Conservation (phyloP, 1,284 basidiomycete genomes). For the Ceratobasidium sp. region DNA sequence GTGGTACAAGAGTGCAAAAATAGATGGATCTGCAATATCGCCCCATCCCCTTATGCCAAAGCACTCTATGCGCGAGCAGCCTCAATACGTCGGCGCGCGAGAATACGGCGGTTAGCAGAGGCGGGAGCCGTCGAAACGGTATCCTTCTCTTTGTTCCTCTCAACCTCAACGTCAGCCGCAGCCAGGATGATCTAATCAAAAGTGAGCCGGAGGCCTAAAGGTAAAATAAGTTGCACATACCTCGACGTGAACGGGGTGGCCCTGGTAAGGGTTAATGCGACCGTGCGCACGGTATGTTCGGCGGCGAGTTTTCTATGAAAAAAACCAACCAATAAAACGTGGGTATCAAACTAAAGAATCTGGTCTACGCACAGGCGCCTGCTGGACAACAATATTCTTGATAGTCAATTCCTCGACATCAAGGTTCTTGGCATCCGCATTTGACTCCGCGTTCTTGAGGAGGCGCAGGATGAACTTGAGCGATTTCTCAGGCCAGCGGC, state of each 20-base stretch:
- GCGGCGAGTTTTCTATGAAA: conserved; percentile 99
- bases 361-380: conserved; percentile 85
- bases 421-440: conserved; percentile 98
- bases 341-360: background rate
- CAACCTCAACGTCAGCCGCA: conserved; percentile 83
- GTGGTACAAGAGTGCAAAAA: conserved; percentile 24
- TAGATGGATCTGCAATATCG: conserved; percentile 7
- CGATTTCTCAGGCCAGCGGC: conserved; percentile 99
- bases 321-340: background rate
- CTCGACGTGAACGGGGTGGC: conserved; percentile 96
- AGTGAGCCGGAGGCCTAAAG: background rate
- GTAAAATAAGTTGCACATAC: conserved; percentile 50
- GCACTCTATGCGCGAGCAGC: conserved; percentile 67
- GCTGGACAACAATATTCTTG: conserved; percentile 98
- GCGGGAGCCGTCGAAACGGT: conserved; percentile 62
- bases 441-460: conserved; percentile 99
- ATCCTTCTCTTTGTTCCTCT: conserved; percentile 89
- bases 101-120: conserved; percentile 84
- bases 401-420: conserved; percentile 93
- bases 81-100: conserved; percentile 82
- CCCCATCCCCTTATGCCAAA: conserved; percentile 16
- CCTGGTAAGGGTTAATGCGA: conserved; percentile 93
- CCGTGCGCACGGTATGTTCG: conserved; percentile 99
- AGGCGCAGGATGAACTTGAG: conserved; percentile 95
- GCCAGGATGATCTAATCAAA: conserved; percentile 77